These are phyloP conservation scores for Blepharisma undulans DNA, from an alignment of 169 alveolate species.

Conservation along the genomic window DNA sequence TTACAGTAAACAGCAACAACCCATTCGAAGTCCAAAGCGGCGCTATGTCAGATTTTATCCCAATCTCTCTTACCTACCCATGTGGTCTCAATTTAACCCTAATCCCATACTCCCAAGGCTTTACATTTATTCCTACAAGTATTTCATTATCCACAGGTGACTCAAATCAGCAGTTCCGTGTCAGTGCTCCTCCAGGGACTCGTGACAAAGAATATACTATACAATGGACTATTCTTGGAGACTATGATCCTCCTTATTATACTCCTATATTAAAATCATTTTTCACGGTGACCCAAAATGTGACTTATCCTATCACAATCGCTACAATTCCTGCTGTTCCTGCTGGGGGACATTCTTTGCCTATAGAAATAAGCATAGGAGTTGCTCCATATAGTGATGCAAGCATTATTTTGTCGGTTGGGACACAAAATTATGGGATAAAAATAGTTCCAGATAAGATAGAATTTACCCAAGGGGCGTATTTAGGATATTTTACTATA, in stretches of 20 bases:
- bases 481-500: neutral
- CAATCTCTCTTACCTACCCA: slow-evolving; percentile 25
- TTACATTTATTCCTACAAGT: slow-evolving; percentile 13
- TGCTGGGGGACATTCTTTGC: slow-evolving; percentile 37
- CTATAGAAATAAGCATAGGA: neutral
- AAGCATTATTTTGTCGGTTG: neutral
- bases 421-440: neutral
- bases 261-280: slow-evolving; percentile 32
- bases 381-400: neutral
- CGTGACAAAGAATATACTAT: neutral
- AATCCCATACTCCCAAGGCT: slow-evolving; percentile 8
- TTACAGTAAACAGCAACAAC: slow-evolving; percentile 19
- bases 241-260: slow-evolving; percentile 14
- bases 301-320: neutral
- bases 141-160: neutral
- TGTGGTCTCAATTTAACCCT: slow-evolving; percentile 33
- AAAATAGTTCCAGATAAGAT: neutral
- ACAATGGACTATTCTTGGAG: slow-evolving; percentile 24
- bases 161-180: neutral
- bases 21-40: slow-evolving; percentile 1
- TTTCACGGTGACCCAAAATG: neutral
- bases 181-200: slow-evolving; percentile 1
- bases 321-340: neutral
- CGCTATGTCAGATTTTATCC: neutral
- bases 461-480: slow-evolving; percentile 1